phyloP scores from a whole-genome alignment of 495 filamentous ascomycete species.

The Aspergillus leporis region DNA sequence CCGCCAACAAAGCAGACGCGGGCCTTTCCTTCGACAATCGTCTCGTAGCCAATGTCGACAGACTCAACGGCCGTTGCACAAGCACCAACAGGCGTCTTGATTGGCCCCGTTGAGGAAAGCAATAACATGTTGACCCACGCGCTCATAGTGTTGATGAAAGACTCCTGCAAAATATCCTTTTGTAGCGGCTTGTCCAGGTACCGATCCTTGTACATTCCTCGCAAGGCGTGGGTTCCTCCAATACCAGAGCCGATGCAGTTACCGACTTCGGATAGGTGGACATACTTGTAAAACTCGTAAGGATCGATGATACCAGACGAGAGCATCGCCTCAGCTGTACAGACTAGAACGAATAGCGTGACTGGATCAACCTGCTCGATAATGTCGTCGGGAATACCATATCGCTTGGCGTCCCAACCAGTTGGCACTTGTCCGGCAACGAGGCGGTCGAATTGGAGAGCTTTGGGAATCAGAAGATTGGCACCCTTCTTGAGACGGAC shows the following conservation, averaged over 20 bases:
- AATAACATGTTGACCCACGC: slow-evolving; percentile 99
- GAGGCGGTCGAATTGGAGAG: slow-evolving; percentile 91
- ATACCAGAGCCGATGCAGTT: slow-evolving; percentile 99
- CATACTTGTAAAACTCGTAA: slow-evolving; percentile 99
- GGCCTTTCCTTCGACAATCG: slow-evolving; percentile 96
- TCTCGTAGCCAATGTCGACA: slow-evolving; percentile 95
- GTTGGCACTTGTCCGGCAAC: slow-evolving; percentile 96
- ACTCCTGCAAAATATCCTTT: slow-evolving; percentile 98
- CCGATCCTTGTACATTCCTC: slow-evolving; percentile 98
- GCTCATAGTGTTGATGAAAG: slow-evolving; percentile 99
- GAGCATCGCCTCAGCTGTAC: slow-evolving; percentile 86
- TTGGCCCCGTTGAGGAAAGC: slow-evolving; percentile 93
- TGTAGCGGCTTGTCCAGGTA: slow-evolving; percentile 97
- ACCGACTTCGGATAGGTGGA: slow-evolving; percentile 95
- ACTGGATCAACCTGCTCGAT: slow-evolving; percentile 96
- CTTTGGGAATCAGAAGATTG: slow-evolving; percentile 91
- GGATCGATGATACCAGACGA: slow-evolving; percentile 97
- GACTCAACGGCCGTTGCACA: slow-evolving; percentile 98
- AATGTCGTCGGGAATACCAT: slow-evolving; percentile 96
- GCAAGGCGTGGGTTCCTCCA: slow-evolving; percentile 86
- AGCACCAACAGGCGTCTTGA: slow-evolving; percentile 97
- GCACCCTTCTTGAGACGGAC: slow-evolving; percentile 95
- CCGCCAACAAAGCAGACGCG: slow-evolving; percentile 96
- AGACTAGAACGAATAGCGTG: slow-evolving; percentile 91
- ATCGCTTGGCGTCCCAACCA: slow-evolving; percentile 92